These are phyloP conservation scores for Crithidia bombi DNA, from an alignment of 208 protist genomes.

Conservation along the genomic window DNA sequence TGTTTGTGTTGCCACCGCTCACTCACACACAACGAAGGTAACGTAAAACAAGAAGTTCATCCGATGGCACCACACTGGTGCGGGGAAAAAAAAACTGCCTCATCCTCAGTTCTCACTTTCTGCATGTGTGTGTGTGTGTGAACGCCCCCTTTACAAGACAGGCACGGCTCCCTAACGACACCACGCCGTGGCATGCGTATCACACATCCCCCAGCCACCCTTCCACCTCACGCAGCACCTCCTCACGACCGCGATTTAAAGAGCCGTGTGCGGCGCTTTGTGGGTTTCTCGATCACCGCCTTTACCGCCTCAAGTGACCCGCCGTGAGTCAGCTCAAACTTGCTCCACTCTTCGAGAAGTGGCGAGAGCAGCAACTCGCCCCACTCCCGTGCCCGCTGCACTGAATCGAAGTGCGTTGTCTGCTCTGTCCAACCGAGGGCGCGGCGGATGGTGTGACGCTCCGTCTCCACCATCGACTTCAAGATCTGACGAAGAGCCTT, in stretches of 20 bases:
- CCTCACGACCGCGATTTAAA: constrained; percentile 43
- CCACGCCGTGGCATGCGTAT: too few species aligned
- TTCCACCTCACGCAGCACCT: neutral
- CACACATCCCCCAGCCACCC: too few species aligned
- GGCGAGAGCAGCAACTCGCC: constrained; percentile 67
- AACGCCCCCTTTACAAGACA: too few species aligned
- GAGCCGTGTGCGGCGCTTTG: constrained; percentile 72
- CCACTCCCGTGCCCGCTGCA: constrained; percentile 60
- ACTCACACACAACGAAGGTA: too few species aligned
- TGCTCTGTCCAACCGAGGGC: constrained; percentile 44
- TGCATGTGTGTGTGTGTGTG: too few species aligned
- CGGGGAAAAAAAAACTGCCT: too few species aligned
- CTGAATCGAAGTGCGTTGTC: constrained; percentile 58
- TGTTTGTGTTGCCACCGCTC: too few species aligned
- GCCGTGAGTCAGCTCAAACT: constrained; percentile 76
- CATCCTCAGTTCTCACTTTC: too few species aligned
- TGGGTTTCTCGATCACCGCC: constrained; percentile 43
- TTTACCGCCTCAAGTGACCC: constrained; percentile 53
- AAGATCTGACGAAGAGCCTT: constrained; percentile 52
- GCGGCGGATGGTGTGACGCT: constrained; percentile 45
- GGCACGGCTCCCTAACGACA: too few species aligned
- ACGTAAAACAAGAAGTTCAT: too few species aligned
- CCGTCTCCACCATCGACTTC: constrained; percentile 55
- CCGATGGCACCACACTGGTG: too few species aligned
- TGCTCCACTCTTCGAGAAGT: constrained; percentile 64